phyloP scores from a whole-genome alignment of 345 rosid genomes.

The Syzygium aqueum region DNA sequence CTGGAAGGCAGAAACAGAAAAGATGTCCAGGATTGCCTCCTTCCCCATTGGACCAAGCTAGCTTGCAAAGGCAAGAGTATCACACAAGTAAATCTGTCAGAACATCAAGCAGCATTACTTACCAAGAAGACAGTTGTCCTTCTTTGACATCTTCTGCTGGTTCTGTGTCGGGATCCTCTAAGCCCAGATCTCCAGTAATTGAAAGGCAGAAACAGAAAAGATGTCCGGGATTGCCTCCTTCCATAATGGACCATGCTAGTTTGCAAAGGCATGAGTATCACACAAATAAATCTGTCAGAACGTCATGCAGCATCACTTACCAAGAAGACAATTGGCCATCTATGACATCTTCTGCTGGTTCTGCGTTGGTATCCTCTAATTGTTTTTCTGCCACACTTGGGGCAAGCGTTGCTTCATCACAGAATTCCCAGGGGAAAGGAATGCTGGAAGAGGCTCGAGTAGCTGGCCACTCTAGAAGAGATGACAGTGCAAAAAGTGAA shows the following conservation, averaged over 20 bases:
- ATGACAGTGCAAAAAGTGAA: constrained; percentile 30
- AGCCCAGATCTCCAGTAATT: background rate
- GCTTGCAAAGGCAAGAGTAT: background rate
- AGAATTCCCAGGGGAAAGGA: background rate
- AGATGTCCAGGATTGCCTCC: background rate
- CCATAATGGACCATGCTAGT: background rate
- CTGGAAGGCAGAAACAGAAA: background rate
- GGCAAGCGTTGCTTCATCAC: background rate
- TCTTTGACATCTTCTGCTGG: background rate
- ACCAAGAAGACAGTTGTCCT: background rate
- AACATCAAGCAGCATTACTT: background rate
- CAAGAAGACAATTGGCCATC: background rate
- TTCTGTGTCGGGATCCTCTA: background rate
- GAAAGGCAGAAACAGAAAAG: background rate
- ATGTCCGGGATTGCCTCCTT: background rate
- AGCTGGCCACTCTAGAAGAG: too few species aligned
- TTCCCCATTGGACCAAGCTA: background rate
- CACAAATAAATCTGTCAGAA: background rate
- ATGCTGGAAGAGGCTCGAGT: background rate
- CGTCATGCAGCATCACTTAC: background rate
- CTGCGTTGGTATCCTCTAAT: background rate
- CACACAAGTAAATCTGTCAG: background rate
- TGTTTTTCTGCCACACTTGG: background rate
- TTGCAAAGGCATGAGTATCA: background rate
- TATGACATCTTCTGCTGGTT: background rate